Percentiles rank a stretch among this genome's conserved stretches.
These are phyloP conservation scores for Lachancea fermentati DNA, from an alignment of 805 yeast genomes.

Conservation along the genomic window DNA sequence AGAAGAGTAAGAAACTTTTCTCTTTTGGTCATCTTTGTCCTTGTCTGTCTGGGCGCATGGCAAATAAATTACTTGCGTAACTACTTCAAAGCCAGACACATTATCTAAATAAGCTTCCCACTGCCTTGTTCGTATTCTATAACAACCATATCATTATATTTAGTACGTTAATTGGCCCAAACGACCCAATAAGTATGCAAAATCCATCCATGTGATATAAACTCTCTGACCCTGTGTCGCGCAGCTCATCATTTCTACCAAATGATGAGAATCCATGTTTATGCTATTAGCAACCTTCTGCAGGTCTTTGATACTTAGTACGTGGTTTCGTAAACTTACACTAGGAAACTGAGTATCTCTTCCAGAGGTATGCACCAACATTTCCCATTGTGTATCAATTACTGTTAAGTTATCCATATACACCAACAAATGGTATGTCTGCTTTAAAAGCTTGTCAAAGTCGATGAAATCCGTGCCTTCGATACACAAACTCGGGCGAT, in stretches of 20 bases:
- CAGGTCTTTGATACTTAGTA: constrained; percentile 36
- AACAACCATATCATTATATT: constrained; percentile 1
- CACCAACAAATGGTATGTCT: constrained; percentile 38
- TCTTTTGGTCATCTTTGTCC: constrained; percentile 55
- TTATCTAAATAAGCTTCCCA: constrained; percentile 38
- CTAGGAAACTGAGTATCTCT: constrained; percentile 19
- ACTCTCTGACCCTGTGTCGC: constrained; percentile 37
- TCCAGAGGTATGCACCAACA: constrained; percentile 29
- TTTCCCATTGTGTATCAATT: constrained; percentile 39
- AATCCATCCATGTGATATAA: constrained; percentile 39
- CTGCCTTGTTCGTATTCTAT: background rate
- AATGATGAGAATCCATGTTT: constrained; percentile 29
- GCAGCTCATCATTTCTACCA: constrained; percentile 43
- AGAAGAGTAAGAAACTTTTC: constrained; percentile 88
- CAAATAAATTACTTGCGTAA: constrained; percentile 88
- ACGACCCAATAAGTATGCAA: constrained; percentile 45
- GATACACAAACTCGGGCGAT: constrained; percentile 28
- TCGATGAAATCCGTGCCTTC: constrained; percentile 43
- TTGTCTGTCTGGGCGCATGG: constrained; percentile 82
- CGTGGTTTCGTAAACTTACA: constrained; percentile 17
- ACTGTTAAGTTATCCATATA: constrained; percentile 34
- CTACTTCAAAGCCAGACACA: constrained; percentile 84
- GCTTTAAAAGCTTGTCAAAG: constrained; percentile 39
- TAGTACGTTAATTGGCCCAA: constrained; percentile 37
- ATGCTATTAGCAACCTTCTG: constrained; percentile 30